These are phyloP conservation scores for Chlorella sp. DNA, from an alignment of 139 green algal species.

Conservation along the genomic window DNA sequence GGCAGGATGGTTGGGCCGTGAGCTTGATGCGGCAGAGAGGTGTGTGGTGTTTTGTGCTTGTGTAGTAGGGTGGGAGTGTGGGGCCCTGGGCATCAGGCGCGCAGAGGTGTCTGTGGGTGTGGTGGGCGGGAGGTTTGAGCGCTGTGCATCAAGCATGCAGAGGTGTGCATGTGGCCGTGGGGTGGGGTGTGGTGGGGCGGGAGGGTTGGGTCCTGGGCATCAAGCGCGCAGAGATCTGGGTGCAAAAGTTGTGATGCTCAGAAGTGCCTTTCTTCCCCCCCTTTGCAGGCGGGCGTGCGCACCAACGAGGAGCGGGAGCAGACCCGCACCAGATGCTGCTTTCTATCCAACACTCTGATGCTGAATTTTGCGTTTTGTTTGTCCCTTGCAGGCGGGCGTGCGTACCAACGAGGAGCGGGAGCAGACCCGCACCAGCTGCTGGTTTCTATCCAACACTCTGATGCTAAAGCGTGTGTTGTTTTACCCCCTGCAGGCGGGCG, in stretches of 20 bases:
- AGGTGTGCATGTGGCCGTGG: no score
- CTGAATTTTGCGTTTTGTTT: no score
- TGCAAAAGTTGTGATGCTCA: no score
- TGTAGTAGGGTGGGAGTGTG: no score
- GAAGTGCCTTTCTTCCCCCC: no score
- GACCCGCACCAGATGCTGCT: slow-evolving; percentile 98
- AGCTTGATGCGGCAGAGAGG: background rate
- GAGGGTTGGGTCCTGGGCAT: no score
- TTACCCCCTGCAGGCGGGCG: slow-evolving; percentile 35
- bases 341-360: no score
- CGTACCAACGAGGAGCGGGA: slow-evolving; percentile 77
- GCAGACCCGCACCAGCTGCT: slow-evolving; percentile 79
- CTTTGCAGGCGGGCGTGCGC: slow-evolving; percentile 42
- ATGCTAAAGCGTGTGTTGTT: background rate
- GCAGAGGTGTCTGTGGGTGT: background rate
- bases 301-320: slow-evolving; percentile 86
- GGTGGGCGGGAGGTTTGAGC: background rate
- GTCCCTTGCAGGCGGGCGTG: slow-evolving; percentile 39
- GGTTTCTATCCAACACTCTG: no score
- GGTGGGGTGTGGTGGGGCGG: no score
- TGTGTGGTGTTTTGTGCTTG: background rate
- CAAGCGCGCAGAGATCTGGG: no score
- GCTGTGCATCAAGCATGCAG: no score
- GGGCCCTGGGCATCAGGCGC: no score
- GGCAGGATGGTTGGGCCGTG: background rate